A percentile compares a stretch with the other conserved stretches of the same genome.
These are phyloP conservation scores for Hyaloperonospora brassicae DNA, from an alignment of 352 stramenopile species.

Conservation along the genomic window DNA sequence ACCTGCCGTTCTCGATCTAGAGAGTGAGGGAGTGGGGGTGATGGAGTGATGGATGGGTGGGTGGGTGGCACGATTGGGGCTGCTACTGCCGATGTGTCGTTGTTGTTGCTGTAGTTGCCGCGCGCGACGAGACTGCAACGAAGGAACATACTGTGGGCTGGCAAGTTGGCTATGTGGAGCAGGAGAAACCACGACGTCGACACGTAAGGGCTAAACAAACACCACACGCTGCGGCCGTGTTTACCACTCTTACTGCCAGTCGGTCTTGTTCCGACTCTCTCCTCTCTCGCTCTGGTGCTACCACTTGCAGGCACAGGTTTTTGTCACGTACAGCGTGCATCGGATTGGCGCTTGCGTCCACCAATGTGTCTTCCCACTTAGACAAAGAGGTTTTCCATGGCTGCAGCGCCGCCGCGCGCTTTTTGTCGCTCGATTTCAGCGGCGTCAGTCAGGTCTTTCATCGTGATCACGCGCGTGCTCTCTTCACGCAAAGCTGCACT, in stretches of 20 bases:
- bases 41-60: not conserved
- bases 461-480: slow-evolving; percentile 52
- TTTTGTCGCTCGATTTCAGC: slow-evolving; percentile 73
- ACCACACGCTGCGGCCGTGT: slow-evolving; percentile 13
- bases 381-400: slow-evolving; percentile 80
- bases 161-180: not conserved
- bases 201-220: too few relatives aligned
- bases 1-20: slow-evolving; percentile 86
- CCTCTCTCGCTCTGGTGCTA: not conserved
- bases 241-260: slow-evolving; percentile 15
- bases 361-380: slow-evolving; percentile 25
- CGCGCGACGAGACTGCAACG: too few relatives aligned
- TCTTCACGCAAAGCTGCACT: slow-evolving; percentile 61
- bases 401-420: slow-evolving; percentile 40
- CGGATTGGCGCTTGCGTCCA: not conserved
- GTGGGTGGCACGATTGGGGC: not conserved
- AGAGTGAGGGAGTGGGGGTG: not conserved
- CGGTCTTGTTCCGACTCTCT: slow-evolving; percentile 1
- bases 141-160: too few relatives aligned
- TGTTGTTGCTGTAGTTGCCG: too few relatives aligned
- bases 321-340: slow-evolving; percentile 15
- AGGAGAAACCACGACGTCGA: slow-evolving; percentile 2
- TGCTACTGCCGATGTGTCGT: too few relatives aligned
- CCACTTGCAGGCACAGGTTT: slow-evolving; percentile 5
- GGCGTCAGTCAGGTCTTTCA: slow-evolving; percentile 71